phyloP scores from a whole-genome alignment of 257 asterid species.

The Fraxinus anomala region DNA sequence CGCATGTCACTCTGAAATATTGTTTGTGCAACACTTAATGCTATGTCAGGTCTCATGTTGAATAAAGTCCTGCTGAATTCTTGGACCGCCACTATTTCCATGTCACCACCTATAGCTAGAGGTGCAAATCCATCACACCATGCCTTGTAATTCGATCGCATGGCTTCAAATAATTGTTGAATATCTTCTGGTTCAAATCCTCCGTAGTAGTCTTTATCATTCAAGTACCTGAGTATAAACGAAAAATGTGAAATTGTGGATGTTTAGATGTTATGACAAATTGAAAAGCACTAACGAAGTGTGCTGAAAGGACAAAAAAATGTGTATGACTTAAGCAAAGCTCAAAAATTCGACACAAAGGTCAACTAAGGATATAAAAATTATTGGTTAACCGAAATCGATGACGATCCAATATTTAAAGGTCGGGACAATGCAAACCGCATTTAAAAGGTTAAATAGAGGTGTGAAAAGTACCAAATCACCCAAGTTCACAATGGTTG shows the following conservation, averaged over 20 bases:
- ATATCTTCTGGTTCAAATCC: constrained; percentile 52
- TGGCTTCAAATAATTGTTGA: constrained; percentile 41
- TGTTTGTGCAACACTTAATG: constrained; percentile 58
- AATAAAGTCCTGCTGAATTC: constrained; percentile 75
- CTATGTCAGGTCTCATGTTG: constrained; percentile 81
- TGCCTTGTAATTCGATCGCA: constrained; percentile 66
- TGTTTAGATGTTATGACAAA: too few species aligned
- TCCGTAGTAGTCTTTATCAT: constrained; percentile 45
- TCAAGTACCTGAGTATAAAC: constrained; percentile 33
- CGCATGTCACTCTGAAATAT: constrained; percentile 55
- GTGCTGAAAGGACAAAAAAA: too few species aligned
- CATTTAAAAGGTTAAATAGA: too few species aligned
- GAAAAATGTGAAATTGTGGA: not conserved
- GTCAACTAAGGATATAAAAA: too few species aligned
- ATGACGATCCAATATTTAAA: too few species aligned
- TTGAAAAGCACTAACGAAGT: too few species aligned
- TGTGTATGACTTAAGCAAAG: too few species aligned
- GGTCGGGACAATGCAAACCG: too few species aligned
- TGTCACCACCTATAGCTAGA: constrained; percentile 67
- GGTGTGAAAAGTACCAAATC: too few species aligned
- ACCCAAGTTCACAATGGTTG: too few species aligned
- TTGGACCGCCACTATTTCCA: constrained; percentile 73
- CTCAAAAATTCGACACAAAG: too few species aligned
- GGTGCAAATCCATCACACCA: constrained; percentile 79
- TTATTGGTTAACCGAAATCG: too few species aligned